phyloP scores from a whole-genome alignment of 108 stramenopile genomes.

The Hondaea fermentalgiana region DNA sequence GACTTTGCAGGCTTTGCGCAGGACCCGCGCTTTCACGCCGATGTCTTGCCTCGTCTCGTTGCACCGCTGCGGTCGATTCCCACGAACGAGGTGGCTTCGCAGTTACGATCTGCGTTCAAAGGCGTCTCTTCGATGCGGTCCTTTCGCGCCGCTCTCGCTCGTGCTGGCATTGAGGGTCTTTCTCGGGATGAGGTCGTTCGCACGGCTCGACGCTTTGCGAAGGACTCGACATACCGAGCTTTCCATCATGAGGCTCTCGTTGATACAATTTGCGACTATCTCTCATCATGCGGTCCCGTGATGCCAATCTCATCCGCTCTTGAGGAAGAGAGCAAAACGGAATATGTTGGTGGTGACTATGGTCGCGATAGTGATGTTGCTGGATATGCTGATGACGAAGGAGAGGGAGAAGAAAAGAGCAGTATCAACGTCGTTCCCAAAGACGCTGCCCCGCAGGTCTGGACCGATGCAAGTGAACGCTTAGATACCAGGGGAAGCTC shows the following conservation, averaged over 20 bases:
- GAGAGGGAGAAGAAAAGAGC: background rate
- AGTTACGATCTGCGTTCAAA: background rate
- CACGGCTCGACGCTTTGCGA: background rate
- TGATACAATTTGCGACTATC: background rate
- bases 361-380: background rate
- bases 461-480: background rate
- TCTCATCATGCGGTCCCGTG: background rate
- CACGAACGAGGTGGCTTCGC: background rate
- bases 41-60: background rate
- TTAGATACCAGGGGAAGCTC: background rate
- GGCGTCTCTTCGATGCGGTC: background rate
- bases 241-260: background rate
- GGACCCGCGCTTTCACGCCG: background rate
- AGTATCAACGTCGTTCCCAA: background rate
- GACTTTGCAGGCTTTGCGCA: background rate
- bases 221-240: background rate
- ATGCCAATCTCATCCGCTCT: background rate
- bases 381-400: background rate
- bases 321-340: background rate
- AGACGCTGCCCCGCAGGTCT: background rate
- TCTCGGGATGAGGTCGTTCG: background rate
- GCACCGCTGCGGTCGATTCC: background rate
- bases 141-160: background rate
- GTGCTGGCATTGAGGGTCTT: background rate
- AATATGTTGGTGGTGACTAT: background rate